phyloP scores from a whole-genome alignment of 1,284 basidiomycete genomes.

The Trametes sp. region DNA sequence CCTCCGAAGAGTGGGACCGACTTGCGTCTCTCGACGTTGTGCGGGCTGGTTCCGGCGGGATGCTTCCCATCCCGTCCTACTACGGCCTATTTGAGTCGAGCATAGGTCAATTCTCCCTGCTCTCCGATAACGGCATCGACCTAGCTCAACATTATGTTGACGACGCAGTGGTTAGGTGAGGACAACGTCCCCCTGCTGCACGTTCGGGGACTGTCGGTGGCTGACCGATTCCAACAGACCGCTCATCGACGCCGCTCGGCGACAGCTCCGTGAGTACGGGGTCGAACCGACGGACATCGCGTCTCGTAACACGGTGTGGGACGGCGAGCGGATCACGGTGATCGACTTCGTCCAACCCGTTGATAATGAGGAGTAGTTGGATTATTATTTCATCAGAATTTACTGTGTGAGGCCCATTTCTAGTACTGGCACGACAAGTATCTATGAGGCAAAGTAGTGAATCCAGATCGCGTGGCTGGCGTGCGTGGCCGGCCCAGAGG shows the following conservation, averaged over 20 bases:
- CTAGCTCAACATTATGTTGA: not conserved
- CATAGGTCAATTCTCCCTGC: not conserved
- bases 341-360: constrained; percentile 51
- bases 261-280: not conserved
- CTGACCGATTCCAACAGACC: no score
- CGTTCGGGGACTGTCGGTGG: no score
- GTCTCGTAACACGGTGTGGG: not conserved
- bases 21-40: not conserved
- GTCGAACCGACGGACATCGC: not conserved
- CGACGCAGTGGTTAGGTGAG: not conserved
- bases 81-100: not conserved
- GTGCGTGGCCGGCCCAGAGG: no score
- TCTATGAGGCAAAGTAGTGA: no score
- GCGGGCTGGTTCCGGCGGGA: not conserved
- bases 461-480: no score
- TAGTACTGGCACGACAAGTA: no score
- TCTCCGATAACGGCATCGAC: not conserved
- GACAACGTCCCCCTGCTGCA: no score
- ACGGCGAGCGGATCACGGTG: not conserved
- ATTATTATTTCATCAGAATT: no score
- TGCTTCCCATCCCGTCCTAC: not conserved
- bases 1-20: not conserved
- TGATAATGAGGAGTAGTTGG: no score
- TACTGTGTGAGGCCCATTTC: no score
- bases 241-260: not conserved